These are phyloP conservation scores for Holtermanniella nyarrowii DNA, from an alignment of 768 basidiomycete species.

Conservation along the genomic window DNA sequence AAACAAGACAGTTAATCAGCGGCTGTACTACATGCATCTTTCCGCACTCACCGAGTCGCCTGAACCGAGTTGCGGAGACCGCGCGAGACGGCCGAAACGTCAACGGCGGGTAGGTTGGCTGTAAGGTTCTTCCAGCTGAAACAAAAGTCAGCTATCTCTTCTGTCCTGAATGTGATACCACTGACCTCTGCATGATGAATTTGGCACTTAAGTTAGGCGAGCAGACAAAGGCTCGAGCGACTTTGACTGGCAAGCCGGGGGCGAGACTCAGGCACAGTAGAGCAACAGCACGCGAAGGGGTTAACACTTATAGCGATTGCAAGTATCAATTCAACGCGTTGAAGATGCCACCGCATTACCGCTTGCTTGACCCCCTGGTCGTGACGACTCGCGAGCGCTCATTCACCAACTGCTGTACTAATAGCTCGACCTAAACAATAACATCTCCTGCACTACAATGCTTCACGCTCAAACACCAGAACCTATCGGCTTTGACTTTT, in stretches of 20 bases:
- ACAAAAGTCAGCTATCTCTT: too few species aligned
- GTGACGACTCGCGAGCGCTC: background rate
- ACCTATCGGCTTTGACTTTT: slow-evolving; percentile 38
- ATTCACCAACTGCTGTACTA: background rate
- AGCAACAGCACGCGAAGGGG: background rate
- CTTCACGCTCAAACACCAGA: slow-evolving; percentile 7
- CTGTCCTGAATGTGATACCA: too few species aligned
- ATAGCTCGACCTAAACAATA: background rate
- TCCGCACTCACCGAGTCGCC: slow-evolving; percentile 28
- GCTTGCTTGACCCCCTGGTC: background rate
- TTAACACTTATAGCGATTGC: background rate
- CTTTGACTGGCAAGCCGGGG: too few species aligned
- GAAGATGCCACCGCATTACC: slow-evolving; percentile 2
- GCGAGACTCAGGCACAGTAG: background rate
- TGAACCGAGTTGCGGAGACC: slow-evolving; percentile 38
- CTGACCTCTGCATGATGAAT: too few species aligned
- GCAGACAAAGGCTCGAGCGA: too few species aligned
- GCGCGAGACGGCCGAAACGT: slow-evolving; percentile 32
- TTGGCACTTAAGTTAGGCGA: too few species aligned
- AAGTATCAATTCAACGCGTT: background rate
- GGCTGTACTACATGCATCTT: too few species aligned
- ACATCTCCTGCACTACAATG: background rate
- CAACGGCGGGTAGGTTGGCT: slow-evolving; percentile 28
- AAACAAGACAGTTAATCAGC: background rate
- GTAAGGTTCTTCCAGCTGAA: slow-evolving; percentile 34